These are phyloP conservation scores for Ustilago sp. DNA, from an alignment of 1,284 basidiomycete species.

Conservation along the genomic window DNA sequence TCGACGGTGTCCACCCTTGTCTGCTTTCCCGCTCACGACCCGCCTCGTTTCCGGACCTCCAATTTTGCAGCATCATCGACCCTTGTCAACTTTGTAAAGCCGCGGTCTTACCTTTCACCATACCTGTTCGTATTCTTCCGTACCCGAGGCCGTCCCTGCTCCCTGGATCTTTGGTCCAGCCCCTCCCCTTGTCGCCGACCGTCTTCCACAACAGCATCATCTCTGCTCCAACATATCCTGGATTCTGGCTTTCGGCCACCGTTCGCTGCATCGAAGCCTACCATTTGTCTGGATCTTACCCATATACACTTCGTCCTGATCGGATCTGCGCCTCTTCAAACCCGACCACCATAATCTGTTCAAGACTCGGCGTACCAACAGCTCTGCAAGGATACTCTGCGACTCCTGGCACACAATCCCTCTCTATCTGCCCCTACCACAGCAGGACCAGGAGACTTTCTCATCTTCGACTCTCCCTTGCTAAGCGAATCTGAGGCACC, in stretches of 20 bases:
- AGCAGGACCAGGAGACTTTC: not conserved
- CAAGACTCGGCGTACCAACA: not conserved
- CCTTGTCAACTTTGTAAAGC: not conserved
- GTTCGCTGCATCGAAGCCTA: not conserved
- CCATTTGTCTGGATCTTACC: slow-evolving; percentile 7
- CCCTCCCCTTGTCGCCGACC: slow-evolving; percentile 10
- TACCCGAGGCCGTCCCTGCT: slow-evolving; percentile 16
- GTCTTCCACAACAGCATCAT: not conserved
- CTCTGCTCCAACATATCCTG: not conserved
- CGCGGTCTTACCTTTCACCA: not conserved
- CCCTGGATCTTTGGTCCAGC: slow-evolving; percentile 9
- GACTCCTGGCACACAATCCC: not conserved
- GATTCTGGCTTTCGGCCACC: not conserved
- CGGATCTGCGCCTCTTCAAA: not conserved
- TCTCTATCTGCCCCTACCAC: not conserved
- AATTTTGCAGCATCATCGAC: not conserved
- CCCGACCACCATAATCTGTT: not conserved
- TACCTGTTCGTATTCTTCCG: slow-evolving; percentile 1
- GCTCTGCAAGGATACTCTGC: not conserved
- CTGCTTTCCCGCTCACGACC: not conserved
- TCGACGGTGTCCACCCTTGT: not conserved
- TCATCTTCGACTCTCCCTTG: not conserved
- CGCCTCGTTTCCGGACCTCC: not conserved
- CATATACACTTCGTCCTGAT: slow-evolving; percentile 5
- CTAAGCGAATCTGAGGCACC: not conserved